phyloP scores from a whole-genome alignment of 345 rosid genomes.

The Murraya koenigii region DNA sequence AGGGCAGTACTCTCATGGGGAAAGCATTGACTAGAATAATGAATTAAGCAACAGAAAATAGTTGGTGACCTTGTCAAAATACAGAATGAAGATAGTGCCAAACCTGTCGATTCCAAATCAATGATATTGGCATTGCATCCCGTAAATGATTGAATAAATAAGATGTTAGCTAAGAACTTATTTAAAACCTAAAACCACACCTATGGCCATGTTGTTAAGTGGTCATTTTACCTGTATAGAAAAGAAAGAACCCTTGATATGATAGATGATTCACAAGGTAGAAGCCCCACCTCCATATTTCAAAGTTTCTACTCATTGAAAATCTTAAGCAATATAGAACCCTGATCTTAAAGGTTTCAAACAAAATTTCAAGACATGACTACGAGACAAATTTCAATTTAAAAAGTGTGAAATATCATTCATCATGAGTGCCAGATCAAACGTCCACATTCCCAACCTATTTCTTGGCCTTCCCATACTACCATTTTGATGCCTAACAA shows the following conservation, averaged over 20 bases:
- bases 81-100: background rate
- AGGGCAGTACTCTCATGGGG: background rate
- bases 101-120: background rate
- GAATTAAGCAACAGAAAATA: background rate
- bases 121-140: background rate
- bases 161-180: background rate
- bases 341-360: background rate
- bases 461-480: background rate
- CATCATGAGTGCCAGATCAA: background rate
- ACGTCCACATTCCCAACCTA: background rate
- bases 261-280: background rate
- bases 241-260: background rate
- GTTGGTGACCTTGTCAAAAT: background rate
- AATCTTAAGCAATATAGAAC: background rate
- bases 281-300: background rate
- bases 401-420: background rate
- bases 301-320: background rate
- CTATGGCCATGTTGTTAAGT: background rate
- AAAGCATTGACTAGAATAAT: background rate
- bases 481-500: background rate
- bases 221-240: background rate
- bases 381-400: background rate
- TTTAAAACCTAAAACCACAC: background rate
- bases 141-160: background rate
- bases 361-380: background rate